Conservation (phyloP, 495 filamentous ascomycete species). For the Aspergillus kassunensis region DNA sequence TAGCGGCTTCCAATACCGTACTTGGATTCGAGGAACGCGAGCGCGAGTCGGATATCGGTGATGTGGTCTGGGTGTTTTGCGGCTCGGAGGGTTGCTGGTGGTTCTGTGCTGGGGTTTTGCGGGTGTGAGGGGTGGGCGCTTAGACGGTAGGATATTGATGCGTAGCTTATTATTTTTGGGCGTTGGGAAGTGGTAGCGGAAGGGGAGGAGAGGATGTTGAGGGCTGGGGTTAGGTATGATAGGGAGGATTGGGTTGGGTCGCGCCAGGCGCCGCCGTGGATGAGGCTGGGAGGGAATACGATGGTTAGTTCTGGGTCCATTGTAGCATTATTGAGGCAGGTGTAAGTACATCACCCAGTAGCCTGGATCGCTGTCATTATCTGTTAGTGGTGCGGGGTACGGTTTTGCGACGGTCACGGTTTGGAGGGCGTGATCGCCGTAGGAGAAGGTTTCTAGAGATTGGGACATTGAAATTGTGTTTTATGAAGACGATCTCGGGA, state of each 20-base stretch:
- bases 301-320: neutral
- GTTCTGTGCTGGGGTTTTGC: constrained; percentile 38
- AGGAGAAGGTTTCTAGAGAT: constrained; percentile 25
- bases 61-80: constrained; percentile 73
- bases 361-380: constrained; percentile 4
- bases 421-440: constrained; percentile 31
- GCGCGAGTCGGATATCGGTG: constrained; percentile 58
- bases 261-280: constrained; percentile 89
- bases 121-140: constrained; percentile 64
- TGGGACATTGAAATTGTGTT: constrained; percentile 11
- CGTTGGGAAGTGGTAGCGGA: neutral
- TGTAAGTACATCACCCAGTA: constrained; percentile 46
- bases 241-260: constrained; percentile 60
- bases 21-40: constrained; percentile 56
- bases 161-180: constrained; percentile 62
- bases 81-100: constrained; percentile 34
- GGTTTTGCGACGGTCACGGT: constrained; percentile 29
- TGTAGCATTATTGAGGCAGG: too few relatives aligned
- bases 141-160: constrained; percentile 76
- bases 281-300: constrained; percentile 47
- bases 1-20: constrained; percentile 51
- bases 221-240: constrained; percentile 42
- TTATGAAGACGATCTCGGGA: neutral
- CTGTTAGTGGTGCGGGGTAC: constrained; percentile 6
- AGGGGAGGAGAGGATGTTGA: constrained; percentile 46